Evolutionary conservation across 805 yeast species (phyloP).

Genomic region (Lipomyces japonicus): DNA sequence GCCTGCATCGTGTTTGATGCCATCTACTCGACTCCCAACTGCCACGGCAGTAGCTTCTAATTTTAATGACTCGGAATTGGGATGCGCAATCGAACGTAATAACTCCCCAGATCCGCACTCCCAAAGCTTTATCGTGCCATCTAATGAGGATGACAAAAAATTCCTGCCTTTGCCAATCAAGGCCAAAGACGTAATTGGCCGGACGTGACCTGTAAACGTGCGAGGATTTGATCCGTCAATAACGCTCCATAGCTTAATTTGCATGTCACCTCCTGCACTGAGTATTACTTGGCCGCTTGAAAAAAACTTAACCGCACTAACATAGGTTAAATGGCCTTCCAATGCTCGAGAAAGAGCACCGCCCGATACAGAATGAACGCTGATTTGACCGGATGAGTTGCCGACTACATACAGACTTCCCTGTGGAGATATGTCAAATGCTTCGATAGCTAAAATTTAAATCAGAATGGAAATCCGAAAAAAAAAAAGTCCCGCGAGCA

Average conservation of each 20-base stretch:
- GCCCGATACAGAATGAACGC: constrained; percentile 26
- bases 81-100: constrained; percentile 41
- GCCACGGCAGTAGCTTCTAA: constrained; percentile 6
- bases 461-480: neutral
- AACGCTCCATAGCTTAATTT: constrained; percentile 59
- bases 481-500: neutral
- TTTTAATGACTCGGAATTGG: neutral
- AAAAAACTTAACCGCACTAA: constrained; percentile 48
- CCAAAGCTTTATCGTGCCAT: constrained; percentile 57
- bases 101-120: constrained; percentile 49
- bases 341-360: constrained; percentile 27
- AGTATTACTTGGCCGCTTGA: constrained; percentile 63
- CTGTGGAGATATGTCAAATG: constrained; percentile 38
- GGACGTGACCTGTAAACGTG: constrained; percentile 49
- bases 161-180: constrained; percentile 66
- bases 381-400: constrained; percentile 37
- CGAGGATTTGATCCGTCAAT: constrained; percentile 49
- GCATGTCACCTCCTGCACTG: constrained; percentile 57
- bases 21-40: constrained; percentile 34
- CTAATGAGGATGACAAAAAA: constrained; percentile 41
- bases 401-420: constrained; percentile 39
- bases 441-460: constrained; percentile 23
- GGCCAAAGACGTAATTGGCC: constrained; percentile 47
- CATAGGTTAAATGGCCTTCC: constrained; percentile 51
- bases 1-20: constrained; percentile 21